Evolutionary conservation across 2,329 filamentous ascomycete species (phyloP).

Genomic region (Colletotrichum gigasporum): DNA sequence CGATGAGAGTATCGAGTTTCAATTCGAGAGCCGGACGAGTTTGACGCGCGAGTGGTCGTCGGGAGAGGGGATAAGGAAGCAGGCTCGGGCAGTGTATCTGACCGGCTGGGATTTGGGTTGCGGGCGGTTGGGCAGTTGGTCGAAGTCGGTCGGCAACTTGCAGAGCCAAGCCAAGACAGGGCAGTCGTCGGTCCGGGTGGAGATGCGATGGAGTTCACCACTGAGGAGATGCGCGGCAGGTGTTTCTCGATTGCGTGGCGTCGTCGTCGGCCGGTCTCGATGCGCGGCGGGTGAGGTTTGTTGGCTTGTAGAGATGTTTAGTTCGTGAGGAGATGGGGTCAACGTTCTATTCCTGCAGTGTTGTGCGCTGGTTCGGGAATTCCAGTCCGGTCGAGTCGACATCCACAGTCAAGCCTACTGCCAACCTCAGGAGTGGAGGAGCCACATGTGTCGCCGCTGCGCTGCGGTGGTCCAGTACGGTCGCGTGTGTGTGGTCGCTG

Average conservation of each 20-base stretch:
- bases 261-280: background rate
- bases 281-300: background rate
- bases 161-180: slow-evolving; percentile 26
- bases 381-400: background rate
- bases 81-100: background rate
- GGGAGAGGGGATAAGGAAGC: background rate
- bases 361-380: slow-evolving; percentile 5
- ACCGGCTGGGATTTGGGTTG: background rate
- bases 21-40: background rate
- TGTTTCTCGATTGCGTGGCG: background rate
- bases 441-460: slow-evolving; percentile 3
- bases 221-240: slow-evolving; percentile 13
- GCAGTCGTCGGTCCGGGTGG: slow-evolving; percentile 22
- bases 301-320: background rate
- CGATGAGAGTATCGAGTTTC: background rate
- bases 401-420: slow-evolving; percentile 13
- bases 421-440: slow-evolving; percentile 14
- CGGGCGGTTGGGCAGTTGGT: slow-evolving; percentile 1
- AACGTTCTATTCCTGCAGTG: background rate
- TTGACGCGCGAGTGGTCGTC: background rate
- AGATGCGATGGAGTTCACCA: slow-evolving; percentile 21
- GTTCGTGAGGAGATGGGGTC: background rate
- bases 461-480: background rate
- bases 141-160: slow-evolving; percentile 14
- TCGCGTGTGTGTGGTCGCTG: slow-evolving; percentile 5